Evolutionary conservation across 331 rosid genomes (phyloP).

Genomic region (Erythrophleum ivorense): DNA sequence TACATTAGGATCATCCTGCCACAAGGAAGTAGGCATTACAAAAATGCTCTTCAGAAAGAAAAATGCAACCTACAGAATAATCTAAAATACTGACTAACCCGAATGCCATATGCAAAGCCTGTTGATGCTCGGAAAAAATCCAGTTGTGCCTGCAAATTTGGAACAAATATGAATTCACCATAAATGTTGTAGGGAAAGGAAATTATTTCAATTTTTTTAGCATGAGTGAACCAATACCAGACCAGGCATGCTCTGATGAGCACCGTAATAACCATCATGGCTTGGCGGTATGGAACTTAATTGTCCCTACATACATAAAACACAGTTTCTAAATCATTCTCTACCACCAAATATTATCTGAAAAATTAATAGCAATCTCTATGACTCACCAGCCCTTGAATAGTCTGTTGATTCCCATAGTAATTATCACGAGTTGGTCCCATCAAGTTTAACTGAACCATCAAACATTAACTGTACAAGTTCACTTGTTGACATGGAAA

Average conservation of each 20-base stretch:
- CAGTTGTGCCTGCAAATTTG: slow-evolving; percentile 87
- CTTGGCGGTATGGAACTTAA: slow-evolving; percentile 84
- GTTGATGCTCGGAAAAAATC: slow-evolving; percentile 81
- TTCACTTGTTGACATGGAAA: slow-evolving; percentile 14
- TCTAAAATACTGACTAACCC: slow-evolving; percentile 65
- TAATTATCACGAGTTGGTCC: slow-evolving; percentile 95
- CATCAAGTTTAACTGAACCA: slow-evolving; percentile 88
- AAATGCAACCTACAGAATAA: not conserved
- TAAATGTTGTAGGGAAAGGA: slow-evolving; percentile 32
- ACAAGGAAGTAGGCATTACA: slow-evolving; percentile 16
- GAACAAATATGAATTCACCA: slow-evolving; percentile 38
- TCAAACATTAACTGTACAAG: slow-evolving; percentile 31
- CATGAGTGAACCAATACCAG: slow-evolving; percentile 65
- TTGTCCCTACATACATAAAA: slow-evolving; percentile 72
- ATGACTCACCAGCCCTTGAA: slow-evolving; percentile 85
- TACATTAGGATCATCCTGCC: slow-evolving; percentile 73
- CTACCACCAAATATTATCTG: slow-evolving; percentile 5
- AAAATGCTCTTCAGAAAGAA: not conserved
- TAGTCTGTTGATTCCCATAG: slow-evolving; percentile 89
- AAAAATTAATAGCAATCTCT: slow-evolving; percentile 7
- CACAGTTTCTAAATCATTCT: slow-evolving; percentile 34
- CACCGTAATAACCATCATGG: slow-evolving; percentile 84
- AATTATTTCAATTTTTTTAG: slow-evolving; percentile 10
- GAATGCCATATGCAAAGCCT: slow-evolving; percentile 76
- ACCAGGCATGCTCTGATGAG: slow-evolving; percentile 88